Conservation (phyloP, 345 rosid species). For the Punica granatum region DNA sequence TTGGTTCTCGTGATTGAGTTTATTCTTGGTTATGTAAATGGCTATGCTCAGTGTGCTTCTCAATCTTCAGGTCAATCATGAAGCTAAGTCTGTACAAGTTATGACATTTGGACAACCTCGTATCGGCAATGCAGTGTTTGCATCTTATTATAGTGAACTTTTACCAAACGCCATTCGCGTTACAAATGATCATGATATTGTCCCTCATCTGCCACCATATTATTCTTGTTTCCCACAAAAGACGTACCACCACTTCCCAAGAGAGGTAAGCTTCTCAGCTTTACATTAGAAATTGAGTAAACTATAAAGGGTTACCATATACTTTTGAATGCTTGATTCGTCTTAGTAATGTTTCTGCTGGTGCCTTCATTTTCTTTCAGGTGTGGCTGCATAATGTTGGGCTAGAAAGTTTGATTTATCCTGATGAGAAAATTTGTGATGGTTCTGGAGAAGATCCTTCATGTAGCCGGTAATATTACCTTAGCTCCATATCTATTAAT, state of each 20-base stretch:
- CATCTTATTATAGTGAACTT: conserved; percentile 47
- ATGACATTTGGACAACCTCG: conserved; percentile 96
- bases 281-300: conserved; percentile 1
- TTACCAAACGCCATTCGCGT: conserved; percentile 67
- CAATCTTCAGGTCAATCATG: conserved; percentile 54
- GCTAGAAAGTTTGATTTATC: conserved; percentile 40
- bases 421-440: conserved; percentile 68
- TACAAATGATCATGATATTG: conserved; percentile 62
- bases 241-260: conserved; percentile 92
- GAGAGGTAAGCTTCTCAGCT: conserved; percentile 46
- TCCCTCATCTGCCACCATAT: conserved; percentile 89
- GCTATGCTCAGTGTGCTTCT: not conserved
- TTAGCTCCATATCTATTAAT: not conserved
- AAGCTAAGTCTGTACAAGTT: conserved; percentile 55
- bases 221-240: conserved; percentile 53
- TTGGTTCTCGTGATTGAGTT: not conserved
- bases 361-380: conserved; percentile 21
- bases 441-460: conserved; percentile 68
- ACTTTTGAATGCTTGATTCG: not conserved
- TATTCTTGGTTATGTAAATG: not conserved
- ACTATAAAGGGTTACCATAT: not conserved
- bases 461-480: conserved; percentile 60
- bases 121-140: conserved; percentile 77
- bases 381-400: conserved; percentile 56
- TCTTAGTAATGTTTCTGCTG: not conserved